Base-by-base conservation (phyloP, 2,329 filamentous ascomycete species). In the Chaetoscypha palmicola region DNA sequence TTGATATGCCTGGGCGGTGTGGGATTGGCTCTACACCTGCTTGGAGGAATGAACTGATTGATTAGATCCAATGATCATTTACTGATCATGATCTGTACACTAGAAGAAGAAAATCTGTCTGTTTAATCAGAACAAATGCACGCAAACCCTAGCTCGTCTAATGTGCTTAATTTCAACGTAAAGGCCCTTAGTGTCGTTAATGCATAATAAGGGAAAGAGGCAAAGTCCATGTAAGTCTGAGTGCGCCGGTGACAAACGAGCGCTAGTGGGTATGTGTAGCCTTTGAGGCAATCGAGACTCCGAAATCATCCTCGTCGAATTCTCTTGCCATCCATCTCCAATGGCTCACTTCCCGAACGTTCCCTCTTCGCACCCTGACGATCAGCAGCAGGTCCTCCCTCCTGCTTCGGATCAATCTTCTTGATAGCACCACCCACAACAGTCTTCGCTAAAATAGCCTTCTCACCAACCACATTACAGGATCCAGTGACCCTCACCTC, bases 401-500 rank as follows among this genome's bases (percentile, higher is more conserved):
- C 36, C 17, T 41, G 37, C 3, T 38, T 21, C 14, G 28, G 28
- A 20, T 38, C 32, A 19, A 38, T 26, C 24, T 41, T 48, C 34
- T 34, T 43, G 3, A 35, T 9, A 3, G 16, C 21, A 12, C 17
- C 38, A 7, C 22, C 21, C 9, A 10, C 22, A 11, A 31, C 26
- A 20, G 14, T 39, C 34, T 40, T 37, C n/a, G 31, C 36, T 36
- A 46, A 22, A 11, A 47, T 36, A 16, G 38, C 51, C 19, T 45
- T 41, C 39, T 58, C 52, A 17, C 70, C 71, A 4, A 74, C 51
- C 10, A 72, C 50, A 41, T 76, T 76, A 9, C 63, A 60, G 2
- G 59, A 51, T 0, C 72, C 72, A 28, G 68, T 60, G 12, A 74
- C 62, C 7, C 61, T 65, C 16, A 74, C 52, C 12, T 70, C 68